Evolutionary conservation across 169 alveolate species (phyloP).

Genomic region (Cryptosporidium muris): DNA sequence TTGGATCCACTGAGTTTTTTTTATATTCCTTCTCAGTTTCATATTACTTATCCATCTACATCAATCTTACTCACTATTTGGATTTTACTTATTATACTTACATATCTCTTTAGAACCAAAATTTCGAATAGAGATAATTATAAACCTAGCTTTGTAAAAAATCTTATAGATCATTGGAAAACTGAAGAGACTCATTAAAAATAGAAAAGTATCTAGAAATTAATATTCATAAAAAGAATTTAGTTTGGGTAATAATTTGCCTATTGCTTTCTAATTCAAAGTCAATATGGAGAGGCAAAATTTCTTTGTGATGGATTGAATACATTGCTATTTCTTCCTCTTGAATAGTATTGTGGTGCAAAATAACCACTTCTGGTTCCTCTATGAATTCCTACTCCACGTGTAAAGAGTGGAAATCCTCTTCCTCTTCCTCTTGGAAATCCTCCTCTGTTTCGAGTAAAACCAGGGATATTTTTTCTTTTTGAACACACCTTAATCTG

Average conservation of each 20-base stretch:
- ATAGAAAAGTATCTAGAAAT: background rate
- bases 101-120: conserved; percentile 44
- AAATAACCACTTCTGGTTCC: conserved; percentile 45
- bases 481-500: conserved; percentile 62
- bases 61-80: conserved; percentile 15
- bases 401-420: background rate
- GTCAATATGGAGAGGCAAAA: conserved; percentile 46
- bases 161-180: conserved; percentile 48
- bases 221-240: background rate
- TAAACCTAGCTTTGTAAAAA: conserved; percentile 55
- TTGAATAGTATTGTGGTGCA: conserved; percentile 41
- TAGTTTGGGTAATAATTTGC: background rate
- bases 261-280: background rate
- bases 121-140: conserved; percentile 47
- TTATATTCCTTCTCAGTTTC: conserved; percentile 64
- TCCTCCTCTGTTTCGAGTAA: conserved; percentile 43
- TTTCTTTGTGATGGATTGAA: conserved; percentile 40
- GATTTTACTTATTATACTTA: conserved; percentile 10
- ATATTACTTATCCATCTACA: conserved; percentile 47
- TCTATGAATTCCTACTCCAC: conserved; percentile 15
- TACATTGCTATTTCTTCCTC: conserved; percentile 26
- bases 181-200: conserved; percentile 21
- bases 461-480: conserved; percentile 52
- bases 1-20: conserved; percentile 51
- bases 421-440: conserved; percentile 54